Evolutionary conservation across 2,329 filamentous ascomycete genomes (phyloP).

Genomic region (Aspergillus aculeatus): DNA sequence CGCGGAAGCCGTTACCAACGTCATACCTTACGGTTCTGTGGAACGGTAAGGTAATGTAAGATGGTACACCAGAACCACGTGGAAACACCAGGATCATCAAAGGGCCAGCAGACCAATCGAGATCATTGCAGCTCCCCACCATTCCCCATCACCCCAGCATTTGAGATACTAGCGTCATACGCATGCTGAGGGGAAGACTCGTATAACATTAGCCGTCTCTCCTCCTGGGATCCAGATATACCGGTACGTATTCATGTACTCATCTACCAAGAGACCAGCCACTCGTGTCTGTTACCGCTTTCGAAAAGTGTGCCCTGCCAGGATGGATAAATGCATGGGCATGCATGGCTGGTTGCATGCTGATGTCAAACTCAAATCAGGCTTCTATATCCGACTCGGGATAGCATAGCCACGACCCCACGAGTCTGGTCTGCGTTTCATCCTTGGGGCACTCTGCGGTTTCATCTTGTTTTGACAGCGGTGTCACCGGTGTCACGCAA

Average conservation of each 20-base stretch:
- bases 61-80: conserved; percentile 21
- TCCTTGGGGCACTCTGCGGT: background rate
- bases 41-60: conserved; percentile 7
- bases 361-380: background rate
- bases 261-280: background rate
- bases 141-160: conserved; percentile 14
- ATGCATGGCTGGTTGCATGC: background rate
- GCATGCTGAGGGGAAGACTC: background rate
- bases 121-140: conserved; percentile 14
- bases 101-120: conserved; percentile 15
- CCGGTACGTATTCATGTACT: no score
- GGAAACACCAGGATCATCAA: conserved; percentile 20
- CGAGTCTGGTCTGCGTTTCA: background rate
- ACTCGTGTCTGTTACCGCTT: background rate
- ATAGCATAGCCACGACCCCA: background rate
- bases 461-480: background rate
- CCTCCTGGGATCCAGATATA: background rate
- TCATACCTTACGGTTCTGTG: background rate
- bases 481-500: background rate
- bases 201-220: background rate
- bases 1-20: conserved; percentile 2
- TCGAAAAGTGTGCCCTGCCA: background rate
- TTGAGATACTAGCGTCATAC: conserved; percentile 16
- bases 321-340: background rate
- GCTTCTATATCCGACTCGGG: background rate